Evolutionary conservation across 257 asterid genomes (phyloP).

Genomic region (Fraxinus cuspidata): DNA sequence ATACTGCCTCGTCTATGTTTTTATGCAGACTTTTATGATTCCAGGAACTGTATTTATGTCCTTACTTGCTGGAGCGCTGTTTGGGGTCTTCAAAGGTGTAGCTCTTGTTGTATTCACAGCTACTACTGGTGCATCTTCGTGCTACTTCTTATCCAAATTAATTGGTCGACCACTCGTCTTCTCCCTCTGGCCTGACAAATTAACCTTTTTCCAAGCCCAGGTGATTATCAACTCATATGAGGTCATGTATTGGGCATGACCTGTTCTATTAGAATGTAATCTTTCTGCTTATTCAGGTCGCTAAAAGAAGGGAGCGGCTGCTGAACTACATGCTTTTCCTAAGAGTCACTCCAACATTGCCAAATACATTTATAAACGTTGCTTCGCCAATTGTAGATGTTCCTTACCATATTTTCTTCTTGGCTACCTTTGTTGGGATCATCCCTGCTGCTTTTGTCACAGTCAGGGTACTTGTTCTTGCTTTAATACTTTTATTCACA

Average conservation of each 20-base stretch:
- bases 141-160: conserved; percentile 80
- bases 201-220: conserved; percentile 82
- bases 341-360: conserved; percentile 93
- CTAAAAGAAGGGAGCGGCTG: conserved; percentile 68
- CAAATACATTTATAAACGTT: conserved; percentile 86
- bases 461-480: conserved; percentile 66
- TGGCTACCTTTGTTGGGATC: conserved; percentile 85
- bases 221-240: conserved; percentile 36
- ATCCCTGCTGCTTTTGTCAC: conserved; percentile 95
- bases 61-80: conserved; percentile 89
- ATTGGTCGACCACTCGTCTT: conserved; percentile 91
- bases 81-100: conserved; percentile 86
- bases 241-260: conserved; percentile 2
- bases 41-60: conserved; percentile 98
- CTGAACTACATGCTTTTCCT: conserved; percentile 94
- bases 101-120: conserved; percentile 91
- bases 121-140: conserved; percentile 94
- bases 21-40: conserved; percentile 99
- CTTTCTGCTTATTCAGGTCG: conserved; percentile 52
- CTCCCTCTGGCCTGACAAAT: conserved; percentile 94
- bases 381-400: conserved; percentile 97
- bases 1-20: conserved; percentile 83
- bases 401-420: conserved; percentile 82
- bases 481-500: neutral
- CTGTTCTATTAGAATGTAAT: conserved; percentile 15